A percentile compares a stretch with the other conserved stretches of the same genome.
These are phyloP conservation scores for Apostasia shenzhenica DNA, from an alignment of 106 monocot genomes.

Conservation along the genomic window DNA sequence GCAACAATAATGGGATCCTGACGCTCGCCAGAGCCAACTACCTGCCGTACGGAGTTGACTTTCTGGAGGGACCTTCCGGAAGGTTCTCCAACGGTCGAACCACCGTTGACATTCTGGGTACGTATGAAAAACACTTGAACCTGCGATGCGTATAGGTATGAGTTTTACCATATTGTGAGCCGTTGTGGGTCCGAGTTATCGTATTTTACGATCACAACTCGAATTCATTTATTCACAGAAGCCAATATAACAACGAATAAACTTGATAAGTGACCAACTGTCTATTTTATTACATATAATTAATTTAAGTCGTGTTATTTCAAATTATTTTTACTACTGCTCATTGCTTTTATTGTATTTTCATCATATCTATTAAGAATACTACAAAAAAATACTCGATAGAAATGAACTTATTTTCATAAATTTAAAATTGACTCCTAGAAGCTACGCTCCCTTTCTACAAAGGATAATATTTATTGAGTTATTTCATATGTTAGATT, in stretches of 20 bases:
- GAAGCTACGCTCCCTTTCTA: no score
- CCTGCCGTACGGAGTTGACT: slow-evolving; percentile 81
- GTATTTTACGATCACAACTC: no score
- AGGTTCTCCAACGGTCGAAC: slow-evolving; percentile 84
- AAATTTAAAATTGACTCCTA: no score
- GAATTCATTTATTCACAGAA: no score
- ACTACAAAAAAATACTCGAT: background rate
- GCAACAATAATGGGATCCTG: slow-evolving; percentile 72
- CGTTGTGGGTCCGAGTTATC: background rate
- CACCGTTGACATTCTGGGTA: slow-evolving; percentile 55
- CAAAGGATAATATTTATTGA: no score
- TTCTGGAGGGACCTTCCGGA: slow-evolving; percentile 50
- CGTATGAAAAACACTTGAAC: no score
- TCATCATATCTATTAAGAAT: background rate
- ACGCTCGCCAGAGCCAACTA: slow-evolving; percentile 81
- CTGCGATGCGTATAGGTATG: no score
- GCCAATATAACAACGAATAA: background rate
- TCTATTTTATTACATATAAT: no score
- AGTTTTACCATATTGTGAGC: background rate
- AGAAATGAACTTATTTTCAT: background rate
- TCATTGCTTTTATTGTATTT: background rate
- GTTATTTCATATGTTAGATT: no score
- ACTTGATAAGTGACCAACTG: no score
- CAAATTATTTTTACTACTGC: background rate
- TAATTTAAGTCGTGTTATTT: no score